Conservation (phyloP, 1,139 yeast species). For the Candida smagusa region DNA sequence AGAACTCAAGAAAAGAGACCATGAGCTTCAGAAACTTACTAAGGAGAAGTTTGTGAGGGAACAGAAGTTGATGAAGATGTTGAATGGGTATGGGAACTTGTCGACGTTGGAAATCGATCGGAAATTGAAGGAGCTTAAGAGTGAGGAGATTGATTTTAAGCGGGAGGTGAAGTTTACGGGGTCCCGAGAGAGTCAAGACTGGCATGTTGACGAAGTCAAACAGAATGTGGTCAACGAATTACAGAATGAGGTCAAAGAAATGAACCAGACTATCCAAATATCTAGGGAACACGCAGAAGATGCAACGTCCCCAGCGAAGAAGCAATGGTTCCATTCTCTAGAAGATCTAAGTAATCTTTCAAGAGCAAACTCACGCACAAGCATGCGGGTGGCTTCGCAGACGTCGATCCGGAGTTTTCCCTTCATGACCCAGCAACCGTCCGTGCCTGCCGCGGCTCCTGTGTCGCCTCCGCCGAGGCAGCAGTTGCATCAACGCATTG, state of each 20-base stretch:
- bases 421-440: neutral
- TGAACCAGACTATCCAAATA: too few species aligned
- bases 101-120: constrained; percentile 44
- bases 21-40: constrained; percentile 41
- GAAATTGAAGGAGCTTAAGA: constrained; percentile 19
- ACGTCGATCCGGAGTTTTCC: constrained; percentile 3
- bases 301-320: too few species aligned
- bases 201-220: too few species aligned
- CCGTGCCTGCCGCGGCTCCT: neutral
- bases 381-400: constrained; percentile 1
- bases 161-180: too few species aligned
- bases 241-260: too few species aligned
- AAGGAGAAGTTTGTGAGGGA: constrained; percentile 43
- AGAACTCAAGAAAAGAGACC: constrained; percentile 48
- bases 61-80: constrained; percentile 37
- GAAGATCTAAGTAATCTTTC: constrained; percentile 13
- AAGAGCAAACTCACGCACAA: constrained; percentile 3
- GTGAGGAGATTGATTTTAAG: neutral
- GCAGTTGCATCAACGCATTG: neutral
- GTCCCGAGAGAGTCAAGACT: too few species aligned
- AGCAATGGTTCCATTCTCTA: constrained; percentile 17
- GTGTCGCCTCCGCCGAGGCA: neutral
- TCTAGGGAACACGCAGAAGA: too few species aligned
- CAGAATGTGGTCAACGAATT: too few species aligned
- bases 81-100: constrained; percentile 43